Evolutionary conservation across 1,284 basidiomycete species (phyloP), one percentile per base, ranked within the genome.

Genomic region (Hemileia vastatrix): DNA sequence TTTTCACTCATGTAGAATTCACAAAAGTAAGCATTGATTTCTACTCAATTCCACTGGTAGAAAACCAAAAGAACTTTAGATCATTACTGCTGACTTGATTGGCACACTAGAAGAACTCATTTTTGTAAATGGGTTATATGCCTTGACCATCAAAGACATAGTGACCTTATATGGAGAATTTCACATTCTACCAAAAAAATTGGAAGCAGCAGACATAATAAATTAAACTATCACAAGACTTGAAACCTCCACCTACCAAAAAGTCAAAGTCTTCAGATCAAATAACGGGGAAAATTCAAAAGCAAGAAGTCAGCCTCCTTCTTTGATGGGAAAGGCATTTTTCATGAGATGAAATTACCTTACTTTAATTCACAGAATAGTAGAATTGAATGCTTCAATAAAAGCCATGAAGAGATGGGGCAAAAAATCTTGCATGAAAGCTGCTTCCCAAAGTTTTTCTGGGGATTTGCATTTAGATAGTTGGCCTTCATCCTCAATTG

Each of bases 331-430:
- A 45, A 53, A 21, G 57, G 57, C 9, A 60, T 60, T 19, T 32
- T 45, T 6, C 33, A 48, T 4, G 36, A 59, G 27, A 13, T 33
- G 2, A 40, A 47, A 9, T 11, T 51, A 1, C 32, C 57, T 1
- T 58, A 58, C 56, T 23, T 49, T 15, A 44, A 58, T 49, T 43
- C 48, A 18, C 56, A 58, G 19, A 58, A 58, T 19, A 47, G 56
- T 15, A 31, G 23, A 5, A 43, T 50, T 1, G 56, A 58, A 21
- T 1, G 56, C 13, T 49, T 24, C 27, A 58, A 49, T 18, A 2
- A 19, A 18, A 50, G 27, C 1, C 23, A 49, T 13, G 32, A 11
- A 15, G 56, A 58, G 8, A 49, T 50, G 56, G 47, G 45, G 1
- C 11, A 47, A 2, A 31, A 44, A 13, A 19, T 58, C 1, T 32